Conservation (phyloP, 305 asterid genomes). For the Plantago coronopus region DNA sequence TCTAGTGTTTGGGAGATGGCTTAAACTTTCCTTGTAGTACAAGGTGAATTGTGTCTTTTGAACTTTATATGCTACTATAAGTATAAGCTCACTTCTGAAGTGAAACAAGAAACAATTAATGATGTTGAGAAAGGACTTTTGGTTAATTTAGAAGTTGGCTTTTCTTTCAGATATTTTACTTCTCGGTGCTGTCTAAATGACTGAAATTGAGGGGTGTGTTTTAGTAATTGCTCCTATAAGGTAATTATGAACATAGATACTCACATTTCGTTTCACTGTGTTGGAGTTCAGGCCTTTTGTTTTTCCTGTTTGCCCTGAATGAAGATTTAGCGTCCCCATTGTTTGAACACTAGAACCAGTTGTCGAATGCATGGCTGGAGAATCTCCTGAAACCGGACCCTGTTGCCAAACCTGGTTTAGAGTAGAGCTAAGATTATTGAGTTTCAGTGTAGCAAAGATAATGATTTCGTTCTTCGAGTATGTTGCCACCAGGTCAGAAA, state of each 20-base stretch:
- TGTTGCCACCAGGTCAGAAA: slow-evolving; percentile 57
- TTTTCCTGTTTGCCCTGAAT: slow-evolving; percentile 49
- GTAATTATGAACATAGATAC: slow-evolving; percentile 7
- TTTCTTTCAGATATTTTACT: too few relatives aligned
- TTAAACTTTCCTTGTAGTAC: too few relatives aligned
- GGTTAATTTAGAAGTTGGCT: too few relatives aligned
- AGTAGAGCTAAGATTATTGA: slow-evolving; percentile 46
- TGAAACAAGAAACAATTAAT: too few relatives aligned
- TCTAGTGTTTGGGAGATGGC: too few relatives aligned
- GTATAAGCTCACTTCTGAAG: too few relatives aligned
- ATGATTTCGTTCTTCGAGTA: slow-evolving; percentile 43
- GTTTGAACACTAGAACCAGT: slow-evolving; percentile 61
- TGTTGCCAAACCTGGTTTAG: slow-evolving; percentile 90
- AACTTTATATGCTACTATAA: too few relatives aligned
- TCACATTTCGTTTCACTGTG: slow-evolving; percentile 55
- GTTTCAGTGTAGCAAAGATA: slow-evolving; percentile 61
- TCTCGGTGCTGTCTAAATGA: background rate
- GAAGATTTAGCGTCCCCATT: slow-evolving; percentile 53
- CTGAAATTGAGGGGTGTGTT: background rate
- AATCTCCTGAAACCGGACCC: slow-evolving; percentile 64
- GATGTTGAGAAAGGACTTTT: too few relatives aligned
- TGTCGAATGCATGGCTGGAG: slow-evolving; percentile 53
- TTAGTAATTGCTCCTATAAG: background rate
- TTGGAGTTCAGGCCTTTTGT: slow-evolving; percentile 41
- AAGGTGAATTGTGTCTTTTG: too few relatives aligned